Base-by-base conservation (phyloP, 805 yeast species). In the Torulaspora franciscae region DNA sequence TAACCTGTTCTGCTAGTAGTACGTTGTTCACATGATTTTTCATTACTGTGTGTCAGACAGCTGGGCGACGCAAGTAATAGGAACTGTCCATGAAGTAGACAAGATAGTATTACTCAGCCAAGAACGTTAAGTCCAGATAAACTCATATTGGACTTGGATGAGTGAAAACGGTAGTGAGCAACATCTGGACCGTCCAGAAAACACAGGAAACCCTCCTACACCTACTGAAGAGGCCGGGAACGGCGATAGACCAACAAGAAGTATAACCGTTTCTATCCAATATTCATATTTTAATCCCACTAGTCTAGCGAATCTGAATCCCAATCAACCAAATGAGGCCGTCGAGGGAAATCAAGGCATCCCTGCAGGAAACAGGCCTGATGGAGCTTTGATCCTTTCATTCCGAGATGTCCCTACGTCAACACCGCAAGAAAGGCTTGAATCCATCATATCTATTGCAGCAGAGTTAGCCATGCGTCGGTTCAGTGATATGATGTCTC, bases 391-490 rank as follows among this genome's bases (percentile, higher is more conserved):
- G 28, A 73, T 81, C 27, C 65, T 83, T 54, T 77, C 81, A 32
- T 77, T 83, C 25, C 86, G 89, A n/a, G 80, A 81, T 54, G 79
- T 79, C 34, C 75, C 82, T 0, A 64, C 72, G 13, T 77, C 78
- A 46, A 69, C 80, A 25, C 78, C 81, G 42, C 83, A 80, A n/a
- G 73, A 75, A 29, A 72, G 77, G 28, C 68, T 83, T 26, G 81
- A 78, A 55, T 79, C 76, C 28, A 70, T 83, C 43, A 76, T 84
- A 9, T 69, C 81, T 23, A 64, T 83, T 45, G 88, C 89, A 2
- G 81, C 90, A 0, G 79, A 80, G 22, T 73, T 83, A 62, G 89
- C 89, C 1, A 71, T 81, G 59, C 68, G 82, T 32, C 79, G 86
- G 11, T 76, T 83, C 29, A 71, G 77, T 3, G 72, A 75, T 15